These are phyloP conservation scores for Mycena indigotica DNA, from an alignment of 768 basidiomycete genomes.

Conservation along the genomic window DNA sequence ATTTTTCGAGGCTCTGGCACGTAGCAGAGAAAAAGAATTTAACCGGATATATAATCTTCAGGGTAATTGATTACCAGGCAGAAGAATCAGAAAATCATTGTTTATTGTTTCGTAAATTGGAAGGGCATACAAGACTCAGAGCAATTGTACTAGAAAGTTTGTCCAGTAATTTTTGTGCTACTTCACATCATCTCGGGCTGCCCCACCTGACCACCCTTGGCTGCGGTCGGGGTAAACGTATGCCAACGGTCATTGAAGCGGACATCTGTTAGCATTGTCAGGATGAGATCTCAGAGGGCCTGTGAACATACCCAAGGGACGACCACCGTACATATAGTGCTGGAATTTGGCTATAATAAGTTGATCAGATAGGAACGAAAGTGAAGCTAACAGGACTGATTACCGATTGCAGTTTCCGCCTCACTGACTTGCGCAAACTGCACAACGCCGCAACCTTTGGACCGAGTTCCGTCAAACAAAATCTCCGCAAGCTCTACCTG, in stretches of 20 bases:
- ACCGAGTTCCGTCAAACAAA: constrained; percentile 87
- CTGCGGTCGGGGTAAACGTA: constrained; percentile 85
- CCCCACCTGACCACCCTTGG: constrained; percentile 82
- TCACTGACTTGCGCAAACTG: constrained; percentile 87
- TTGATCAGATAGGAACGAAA: not conserved
- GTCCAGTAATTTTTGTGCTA: no score
- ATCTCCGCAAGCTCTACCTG: constrained; percentile 95
- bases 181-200: constrained; percentile 50
- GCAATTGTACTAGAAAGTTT: no score
- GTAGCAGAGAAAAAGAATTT: no score
- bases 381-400: constrained; percentile 25
- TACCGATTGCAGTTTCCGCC: constrained; percentile 93
- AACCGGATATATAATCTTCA: no score
- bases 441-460: constrained; percentile 94
- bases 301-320: constrained; percentile 74
- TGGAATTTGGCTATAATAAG: constrained; percentile 79
- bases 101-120: no score
- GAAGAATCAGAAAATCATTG: no score
- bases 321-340: constrained; percentile 91
- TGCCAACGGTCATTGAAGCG: constrained; percentile 97
- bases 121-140: no score
- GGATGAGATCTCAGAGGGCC: not conserved
- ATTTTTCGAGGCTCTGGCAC: no score
- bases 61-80: no score
- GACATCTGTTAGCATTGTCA: constrained; percentile 65